phyloP scores from a whole-genome alignment of 2,329 filamentous ascomycete genomes.

The Pseudogymnoascus sp. region DNA sequence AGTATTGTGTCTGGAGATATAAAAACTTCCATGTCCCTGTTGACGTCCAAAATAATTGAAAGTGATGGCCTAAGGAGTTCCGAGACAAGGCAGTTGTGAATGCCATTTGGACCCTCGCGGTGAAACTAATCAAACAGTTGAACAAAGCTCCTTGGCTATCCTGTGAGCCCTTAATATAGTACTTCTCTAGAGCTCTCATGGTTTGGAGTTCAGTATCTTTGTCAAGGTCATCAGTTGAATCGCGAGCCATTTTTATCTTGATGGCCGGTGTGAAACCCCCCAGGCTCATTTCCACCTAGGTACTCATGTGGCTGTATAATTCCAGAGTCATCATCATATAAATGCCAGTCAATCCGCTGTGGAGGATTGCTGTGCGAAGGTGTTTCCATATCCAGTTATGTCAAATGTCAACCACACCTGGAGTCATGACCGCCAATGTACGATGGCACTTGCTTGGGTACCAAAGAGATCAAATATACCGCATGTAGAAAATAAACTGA shows the following conservation, averaged over 20 bases:
- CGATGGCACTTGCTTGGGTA: neutral
- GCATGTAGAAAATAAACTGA: neutral
- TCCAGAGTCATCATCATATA: neutral
- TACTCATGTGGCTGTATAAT: constrained; percentile 12
- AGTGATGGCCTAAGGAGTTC: constrained; percentile 19
- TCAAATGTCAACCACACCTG: neutral
- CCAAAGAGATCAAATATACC: neutral
- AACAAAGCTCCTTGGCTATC: constrained; percentile 27
- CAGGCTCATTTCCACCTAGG: constrained; percentile 15
- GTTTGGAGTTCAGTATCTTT: neutral
- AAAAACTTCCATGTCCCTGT: neutral
- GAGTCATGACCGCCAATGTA: neutral
- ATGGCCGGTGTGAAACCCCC: constrained; percentile 17
- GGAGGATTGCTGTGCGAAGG: neutral
- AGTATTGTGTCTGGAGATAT: neutral
- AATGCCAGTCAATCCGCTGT: neutral
- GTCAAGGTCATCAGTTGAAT: neutral
- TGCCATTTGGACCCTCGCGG: constrained; percentile 36
- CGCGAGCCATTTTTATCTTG: constrained; percentile 14
- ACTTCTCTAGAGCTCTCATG: neutral
- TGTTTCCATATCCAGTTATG: neutral
- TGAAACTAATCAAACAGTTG: constrained; percentile 32
- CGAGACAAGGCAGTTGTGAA: constrained; percentile 37
- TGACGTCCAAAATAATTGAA: neutral
- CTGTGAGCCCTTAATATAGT: constrained; percentile 2